Conservation (phyloP, 208 protist species). For the Porcisia deanei region DNA sequence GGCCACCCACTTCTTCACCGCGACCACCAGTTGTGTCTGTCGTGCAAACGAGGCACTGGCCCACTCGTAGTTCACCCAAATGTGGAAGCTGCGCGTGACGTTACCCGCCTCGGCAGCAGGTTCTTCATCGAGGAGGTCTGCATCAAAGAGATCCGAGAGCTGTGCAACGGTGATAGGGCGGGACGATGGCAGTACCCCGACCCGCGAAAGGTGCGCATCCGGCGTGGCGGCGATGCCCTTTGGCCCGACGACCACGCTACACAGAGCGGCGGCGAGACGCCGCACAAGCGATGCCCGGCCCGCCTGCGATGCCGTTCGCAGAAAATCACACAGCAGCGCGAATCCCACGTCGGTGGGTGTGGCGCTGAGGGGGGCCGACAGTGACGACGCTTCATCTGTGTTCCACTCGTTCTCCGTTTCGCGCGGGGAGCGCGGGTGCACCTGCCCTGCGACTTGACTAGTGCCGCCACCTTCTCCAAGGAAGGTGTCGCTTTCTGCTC, state of each 20-base stretch:
- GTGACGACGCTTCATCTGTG: not conserved
- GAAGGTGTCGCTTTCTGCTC: not conserved
- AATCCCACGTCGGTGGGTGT: constrained; percentile 21
- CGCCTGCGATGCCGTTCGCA: not conserved
- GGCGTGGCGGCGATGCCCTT: not conserved
- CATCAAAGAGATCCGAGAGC: constrained; percentile 25
- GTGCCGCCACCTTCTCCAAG: not conserved
- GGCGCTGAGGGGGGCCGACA: not conserved
- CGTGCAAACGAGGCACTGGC: constrained; percentile 61
- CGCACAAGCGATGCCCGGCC: constrained; percentile 8
- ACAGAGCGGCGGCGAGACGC: constrained; percentile 12
- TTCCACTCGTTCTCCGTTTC: not conserved
- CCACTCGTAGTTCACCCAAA: constrained; percentile 70
- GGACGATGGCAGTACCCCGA: not conserved
- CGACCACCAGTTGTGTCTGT: constrained; percentile 39
- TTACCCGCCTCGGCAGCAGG: constrained; percentile 41
- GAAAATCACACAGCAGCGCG: constrained; percentile 14
- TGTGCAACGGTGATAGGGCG: constrained; percentile 6
- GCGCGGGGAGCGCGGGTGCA: not conserved
- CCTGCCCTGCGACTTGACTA: not conserved
- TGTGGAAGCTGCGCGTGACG: constrained; percentile 58
- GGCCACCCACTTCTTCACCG: constrained; percentile 29
- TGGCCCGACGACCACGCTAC: not conserved
- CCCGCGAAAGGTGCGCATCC: not conserved
- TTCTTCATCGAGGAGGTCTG: constrained; percentile 27